A percentile compares a stretch with the other conserved stretches of the same genome.
These are phyloP conservation scores for Cichorium intybus DNA, from an alignment of 140 eudicot genomes.

Conservation along the genomic window DNA sequence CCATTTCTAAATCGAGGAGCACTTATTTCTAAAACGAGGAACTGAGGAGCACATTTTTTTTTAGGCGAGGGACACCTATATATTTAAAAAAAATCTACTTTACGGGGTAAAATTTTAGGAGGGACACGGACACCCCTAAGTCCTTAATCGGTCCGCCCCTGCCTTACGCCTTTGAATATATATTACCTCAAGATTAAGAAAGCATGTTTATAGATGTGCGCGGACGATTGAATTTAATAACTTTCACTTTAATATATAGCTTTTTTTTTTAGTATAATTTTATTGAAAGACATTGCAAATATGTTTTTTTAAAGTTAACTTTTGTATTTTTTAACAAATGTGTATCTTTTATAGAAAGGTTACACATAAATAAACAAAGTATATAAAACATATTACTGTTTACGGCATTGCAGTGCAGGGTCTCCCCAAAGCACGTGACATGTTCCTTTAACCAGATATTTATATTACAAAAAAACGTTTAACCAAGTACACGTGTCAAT, in stretches of 20 bases:
- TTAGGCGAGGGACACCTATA: no score
- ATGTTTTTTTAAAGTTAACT: background rate
- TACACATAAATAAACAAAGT: background rate
- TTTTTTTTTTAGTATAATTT: background rate
- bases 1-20: no score
- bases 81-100: no score
- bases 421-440: slow-evolving; percentile 20
- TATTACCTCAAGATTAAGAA: no score
- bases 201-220: no score
- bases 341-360: background rate
- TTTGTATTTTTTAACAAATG: background rate
- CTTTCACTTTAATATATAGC: background rate
- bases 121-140: no score
- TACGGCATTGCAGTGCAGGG: slow-evolving; percentile 28
- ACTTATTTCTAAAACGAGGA: no score
- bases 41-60: no score
- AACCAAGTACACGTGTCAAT: slow-evolving; percentile 15
- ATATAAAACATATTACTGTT: slow-evolving; percentile 13
- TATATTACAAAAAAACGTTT: background rate
- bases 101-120: no score
- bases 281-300: background rate
- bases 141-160: no score
- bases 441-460: slow-evolving; percentile 14
- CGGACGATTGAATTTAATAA: background rate
- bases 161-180: no score